phyloP scores from a whole-genome alignment of 805 yeast genomes.

The Candida montana region DNA sequence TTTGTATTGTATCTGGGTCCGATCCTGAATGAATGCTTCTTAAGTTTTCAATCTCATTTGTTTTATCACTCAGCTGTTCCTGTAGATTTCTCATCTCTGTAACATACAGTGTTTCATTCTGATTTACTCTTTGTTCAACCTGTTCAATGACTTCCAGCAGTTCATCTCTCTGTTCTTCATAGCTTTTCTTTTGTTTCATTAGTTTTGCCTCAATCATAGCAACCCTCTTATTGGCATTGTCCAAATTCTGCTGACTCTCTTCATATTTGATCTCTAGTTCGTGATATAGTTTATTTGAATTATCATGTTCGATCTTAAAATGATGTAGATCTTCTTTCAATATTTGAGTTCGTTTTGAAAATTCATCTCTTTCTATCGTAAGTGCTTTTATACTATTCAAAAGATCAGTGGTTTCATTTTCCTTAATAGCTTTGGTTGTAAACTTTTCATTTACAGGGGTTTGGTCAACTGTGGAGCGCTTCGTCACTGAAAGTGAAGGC shows the following conservation, averaged over 20 bases:
- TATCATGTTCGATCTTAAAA: constrained; percentile 3
- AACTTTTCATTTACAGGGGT: not conserved
- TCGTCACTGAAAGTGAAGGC: constrained; percentile 6
- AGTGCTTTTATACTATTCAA: no score
- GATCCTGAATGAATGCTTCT: not conserved
- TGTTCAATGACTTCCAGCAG: constrained; percentile 53
- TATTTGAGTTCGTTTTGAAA: constrained; percentile 34
- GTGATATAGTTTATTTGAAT: constrained; percentile 9
- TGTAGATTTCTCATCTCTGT: constrained; percentile 38
- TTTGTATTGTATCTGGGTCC: not conserved
- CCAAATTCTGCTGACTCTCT: constrained; percentile 7
- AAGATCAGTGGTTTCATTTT: no score
- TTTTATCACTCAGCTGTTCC: constrained; percentile 22
- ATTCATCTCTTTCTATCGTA: constrained; percentile 31
- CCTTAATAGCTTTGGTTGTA: no score
- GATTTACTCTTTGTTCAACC: constrained; percentile 49
- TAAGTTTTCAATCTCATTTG: constrained; percentile 19
- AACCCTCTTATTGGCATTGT: constrained; percentile 16
- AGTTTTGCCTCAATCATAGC: constrained; percentile 36
- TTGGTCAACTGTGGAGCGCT: not conserved
- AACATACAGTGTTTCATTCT: constrained; percentile 45
- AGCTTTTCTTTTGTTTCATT: constrained; percentile 39
- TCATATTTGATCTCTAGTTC: constrained; percentile 13
- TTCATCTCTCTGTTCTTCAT: constrained; percentile 52
- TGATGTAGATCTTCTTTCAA: constrained; percentile 24